A percentile compares a stretch with the other conserved stretches of the same genome.
These are phyloP conservation scores for Schizochytrium sp. DNA, from an alignment of 108 stramenopile species.

Conservation along the genomic window DNA sequence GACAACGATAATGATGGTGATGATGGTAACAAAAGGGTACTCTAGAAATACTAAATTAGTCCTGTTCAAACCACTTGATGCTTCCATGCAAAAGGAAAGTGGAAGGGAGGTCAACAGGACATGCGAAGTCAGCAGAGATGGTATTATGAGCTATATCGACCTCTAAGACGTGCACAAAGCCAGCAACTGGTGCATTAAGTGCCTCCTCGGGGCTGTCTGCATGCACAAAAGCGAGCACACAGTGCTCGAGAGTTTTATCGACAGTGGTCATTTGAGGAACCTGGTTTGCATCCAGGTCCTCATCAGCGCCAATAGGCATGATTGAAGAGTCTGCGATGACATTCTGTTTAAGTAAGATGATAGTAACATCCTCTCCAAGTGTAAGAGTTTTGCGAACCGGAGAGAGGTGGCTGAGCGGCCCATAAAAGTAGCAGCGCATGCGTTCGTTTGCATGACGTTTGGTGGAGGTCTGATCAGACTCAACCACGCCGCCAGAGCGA, in stretches of 20 bases:
- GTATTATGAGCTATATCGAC: background rate
- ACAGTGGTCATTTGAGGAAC: slow-evolving; percentile 41
- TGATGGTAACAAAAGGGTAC: too few species aligned
- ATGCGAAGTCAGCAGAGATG: background rate
- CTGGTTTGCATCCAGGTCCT: background rate
- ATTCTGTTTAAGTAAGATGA: slow-evolving; percentile 25
- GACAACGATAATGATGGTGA: too few species aligned
- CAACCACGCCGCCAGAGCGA: slow-evolving; percentile 48
- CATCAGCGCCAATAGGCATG: slow-evolving; percentile 27
- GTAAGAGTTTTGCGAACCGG: background rate
- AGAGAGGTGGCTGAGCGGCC: slow-evolving; percentile 45
- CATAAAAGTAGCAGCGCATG: slow-evolving; percentile 48
- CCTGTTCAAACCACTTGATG: slow-evolving; percentile 29
- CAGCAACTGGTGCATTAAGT: slow-evolving; percentile 1
- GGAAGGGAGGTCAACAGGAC: slow-evolving; percentile 43
- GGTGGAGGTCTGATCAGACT: background rate
- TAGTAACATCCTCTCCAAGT: slow-evolving; percentile 38
- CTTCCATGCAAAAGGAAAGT: slow-evolving; percentile 41
- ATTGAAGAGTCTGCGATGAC: slow-evolving; percentile 41
- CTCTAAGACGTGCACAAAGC: slow-evolving; percentile 26
- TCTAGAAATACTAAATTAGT: background rate
- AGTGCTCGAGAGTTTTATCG: background rate
- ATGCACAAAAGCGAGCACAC: slow-evolving; percentile 36
- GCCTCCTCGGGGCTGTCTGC: background rate
- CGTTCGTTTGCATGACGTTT: slow-evolving; percentile 14